Base-by-base conservation (phyloP, 2,329 filamentous ascomycete species). In the Pyricularia pennisetigena region DNA sequence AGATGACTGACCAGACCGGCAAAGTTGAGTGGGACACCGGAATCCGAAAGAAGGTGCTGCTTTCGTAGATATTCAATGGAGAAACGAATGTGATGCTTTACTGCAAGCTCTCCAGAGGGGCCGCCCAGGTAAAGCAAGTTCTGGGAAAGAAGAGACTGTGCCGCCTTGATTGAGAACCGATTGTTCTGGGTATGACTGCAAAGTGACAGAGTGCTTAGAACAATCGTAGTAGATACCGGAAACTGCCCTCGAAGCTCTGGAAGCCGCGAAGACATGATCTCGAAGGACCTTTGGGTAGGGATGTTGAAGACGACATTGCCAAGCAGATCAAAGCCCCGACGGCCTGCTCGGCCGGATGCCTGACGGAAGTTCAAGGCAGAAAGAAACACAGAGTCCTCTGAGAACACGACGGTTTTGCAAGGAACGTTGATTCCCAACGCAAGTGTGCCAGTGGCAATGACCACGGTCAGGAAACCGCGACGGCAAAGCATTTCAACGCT, bases 341-440 rank as follows among this genome's bases (percentile, higher is more conserved):
- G 88, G 71, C 91, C 91, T 35, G 91, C 89, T 82, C 91, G 88
- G 77, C 92, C 91, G 68, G 90, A 87, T 8, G 86, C 90, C 75
- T 94, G 91, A 9, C 90, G 86, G 76, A 90, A 94, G 75, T 92
- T 92, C 67, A 94, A 84, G 0, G 90, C 86, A 0, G 90, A 92
- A 62, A 94, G 78, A 74, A 86, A 93, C 2, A 91, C 82, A 0
- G 88, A 91, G 74, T 94, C 90, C 0, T 90, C 90, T 20, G 83
- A 84, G 75, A 94, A 94, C 1, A 93, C 86, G 0, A 93, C 90
- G 0, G 91, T 94, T 75, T 91, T 92, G 75, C 90, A 94, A 10
- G 91, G 91, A 89, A 92, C 92, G 72, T 92, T 94, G 79, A 94
- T 90, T 79, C 91, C 91, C 5, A 94, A 80, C 1, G 89, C 89